Conservation (phyloP, 176 grass and related monocot genomes). For the Eragrostis curvula region DNA sequence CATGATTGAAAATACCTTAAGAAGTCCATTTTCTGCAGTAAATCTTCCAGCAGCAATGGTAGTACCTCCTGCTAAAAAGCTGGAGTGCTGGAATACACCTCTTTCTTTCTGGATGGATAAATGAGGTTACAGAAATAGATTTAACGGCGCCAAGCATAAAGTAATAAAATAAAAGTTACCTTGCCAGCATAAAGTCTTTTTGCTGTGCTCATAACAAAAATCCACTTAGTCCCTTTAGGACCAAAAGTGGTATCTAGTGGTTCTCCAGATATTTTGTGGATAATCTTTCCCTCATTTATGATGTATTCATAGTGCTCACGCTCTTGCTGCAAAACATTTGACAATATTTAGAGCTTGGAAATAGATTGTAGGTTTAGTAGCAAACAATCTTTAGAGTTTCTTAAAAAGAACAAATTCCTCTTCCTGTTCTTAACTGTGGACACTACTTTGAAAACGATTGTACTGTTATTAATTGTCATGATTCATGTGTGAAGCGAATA, state of each 20-base stretch:
- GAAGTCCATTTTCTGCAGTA: constrained; percentile 65
- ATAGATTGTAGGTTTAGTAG: not conserved
- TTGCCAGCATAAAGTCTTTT: constrained; percentile 78
- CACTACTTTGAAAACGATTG: not conserved
- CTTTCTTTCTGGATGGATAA: constrained; percentile 71
- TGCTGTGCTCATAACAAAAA: constrained; percentile 91
- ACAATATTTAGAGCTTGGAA: constrained; percentile 1
- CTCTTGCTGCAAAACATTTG: constrained; percentile 66
- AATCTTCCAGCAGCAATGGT: constrained; percentile 91
- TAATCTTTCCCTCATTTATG: constrained; percentile 53
- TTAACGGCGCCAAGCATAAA: not conserved
- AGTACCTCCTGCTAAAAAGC: constrained; percentile 92
- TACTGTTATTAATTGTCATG: not conserved
- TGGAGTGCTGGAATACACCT: constrained; percentile 95
- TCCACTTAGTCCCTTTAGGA: constrained; percentile 78
- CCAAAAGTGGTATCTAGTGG: constrained; percentile 64
- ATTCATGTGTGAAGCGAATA: not conserved
- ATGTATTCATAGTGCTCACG: constrained; percentile 77
- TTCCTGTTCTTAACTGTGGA: not conserved
- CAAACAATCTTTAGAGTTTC: not conserved
- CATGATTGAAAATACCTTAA: constrained; percentile 63
- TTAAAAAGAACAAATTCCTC: not conserved
- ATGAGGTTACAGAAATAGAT: constrained; percentile 17
- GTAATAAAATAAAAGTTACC: constrained; percentile 52
- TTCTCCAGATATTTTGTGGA: constrained; percentile 64